phyloP scores from a whole-genome alignment of 2,329 filamentous ascomycete species.

The Triangularia setosa region DNA sequence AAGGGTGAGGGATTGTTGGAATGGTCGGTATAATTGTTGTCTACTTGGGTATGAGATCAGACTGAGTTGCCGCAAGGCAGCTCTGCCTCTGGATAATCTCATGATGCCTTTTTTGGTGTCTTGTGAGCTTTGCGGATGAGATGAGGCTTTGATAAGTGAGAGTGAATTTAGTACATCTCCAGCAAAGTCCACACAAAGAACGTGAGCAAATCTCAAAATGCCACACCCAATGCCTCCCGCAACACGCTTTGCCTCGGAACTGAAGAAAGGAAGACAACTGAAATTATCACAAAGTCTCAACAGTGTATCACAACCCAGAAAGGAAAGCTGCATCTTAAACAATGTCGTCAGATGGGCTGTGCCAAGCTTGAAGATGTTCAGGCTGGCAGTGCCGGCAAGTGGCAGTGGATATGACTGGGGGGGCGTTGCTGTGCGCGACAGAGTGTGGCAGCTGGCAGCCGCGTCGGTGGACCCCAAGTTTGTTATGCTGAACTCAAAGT shows the following conservation, averaged over 20 bases:
- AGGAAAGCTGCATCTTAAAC: not conserved
- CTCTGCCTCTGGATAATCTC: slow-evolving; percentile 28
- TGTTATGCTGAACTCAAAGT: slow-evolving; percentile 27
- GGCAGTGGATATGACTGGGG: slow-evolving; percentile 2
- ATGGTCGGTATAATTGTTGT: slow-evolving; percentile 8
- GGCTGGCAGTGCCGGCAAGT: slow-evolving; percentile 9
- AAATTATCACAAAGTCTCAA: not conserved
- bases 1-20: not conserved
- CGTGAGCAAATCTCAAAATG: not conserved
- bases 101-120: slow-evolving; percentile 22
- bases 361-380: slow-evolving; percentile 6
- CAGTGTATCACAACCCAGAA: not conserved
- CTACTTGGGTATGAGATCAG: not conserved
- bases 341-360: slow-evolving; percentile 7
- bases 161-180: not conserved
- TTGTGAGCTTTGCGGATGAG: not conserved
- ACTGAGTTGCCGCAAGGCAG: slow-evolving; percentile 32
- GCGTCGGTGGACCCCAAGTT: slow-evolving; percentile 26
- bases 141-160: not conserved
- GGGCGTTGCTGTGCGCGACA: slow-evolving; percentile 28
- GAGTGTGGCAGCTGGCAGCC: slow-evolving; percentile 19
- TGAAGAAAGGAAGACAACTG: not conserved
- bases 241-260: not conserved
- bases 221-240: not conserved
- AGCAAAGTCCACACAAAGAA: not conserved